Evolutionary conservation across 768 basidiomycete species (phyloP).

Genomic region (Mrakia frigida): DNA sequence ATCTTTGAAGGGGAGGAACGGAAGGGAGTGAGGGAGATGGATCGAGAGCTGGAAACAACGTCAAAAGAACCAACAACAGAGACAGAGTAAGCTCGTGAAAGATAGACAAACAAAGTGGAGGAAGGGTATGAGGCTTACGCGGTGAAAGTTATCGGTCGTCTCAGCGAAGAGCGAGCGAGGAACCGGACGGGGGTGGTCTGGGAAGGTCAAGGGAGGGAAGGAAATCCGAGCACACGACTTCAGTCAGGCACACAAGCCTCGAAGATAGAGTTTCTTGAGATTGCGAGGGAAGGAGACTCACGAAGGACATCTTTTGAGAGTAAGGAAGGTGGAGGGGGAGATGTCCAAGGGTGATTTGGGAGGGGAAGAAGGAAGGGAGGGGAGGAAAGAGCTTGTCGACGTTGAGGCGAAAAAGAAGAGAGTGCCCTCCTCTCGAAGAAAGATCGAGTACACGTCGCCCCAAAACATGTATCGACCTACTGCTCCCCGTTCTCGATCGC

Average conservation of each 20-base stretch:
- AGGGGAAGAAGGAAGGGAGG: not conserved
- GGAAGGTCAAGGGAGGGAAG: not conserved
- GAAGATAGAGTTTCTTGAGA: not conserved
- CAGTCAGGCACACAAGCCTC: not conserved
- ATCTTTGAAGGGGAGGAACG: conserved; percentile 56
- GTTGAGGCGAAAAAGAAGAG: not conserved
- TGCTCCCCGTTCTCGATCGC: no score
- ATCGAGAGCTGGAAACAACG: not conserved
- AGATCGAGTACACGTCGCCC: not conserved
- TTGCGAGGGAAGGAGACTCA: not conserved
- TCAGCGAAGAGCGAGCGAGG: not conserved
- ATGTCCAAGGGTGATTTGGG: not conserved
- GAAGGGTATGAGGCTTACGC: not conserved
- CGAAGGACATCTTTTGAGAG: conserved; percentile 25
- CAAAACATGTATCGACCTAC: no score
- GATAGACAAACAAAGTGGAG: not conserved
- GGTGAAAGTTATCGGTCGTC: not conserved
- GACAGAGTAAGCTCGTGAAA: not conserved
- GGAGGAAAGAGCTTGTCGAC: not conserved
- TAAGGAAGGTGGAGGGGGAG: not conserved
- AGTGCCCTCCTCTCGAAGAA: not conserved
- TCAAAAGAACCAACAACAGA: not conserved
- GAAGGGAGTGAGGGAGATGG: conserved; percentile 28
- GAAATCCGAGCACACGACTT: not conserved
- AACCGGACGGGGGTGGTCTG: conserved; percentile 20